These are phyloP conservation scores for Phanerodontia chrysosporium DNA, from an alignment of 768 basidiomycete genomes.

Conservation along the genomic window DNA sequence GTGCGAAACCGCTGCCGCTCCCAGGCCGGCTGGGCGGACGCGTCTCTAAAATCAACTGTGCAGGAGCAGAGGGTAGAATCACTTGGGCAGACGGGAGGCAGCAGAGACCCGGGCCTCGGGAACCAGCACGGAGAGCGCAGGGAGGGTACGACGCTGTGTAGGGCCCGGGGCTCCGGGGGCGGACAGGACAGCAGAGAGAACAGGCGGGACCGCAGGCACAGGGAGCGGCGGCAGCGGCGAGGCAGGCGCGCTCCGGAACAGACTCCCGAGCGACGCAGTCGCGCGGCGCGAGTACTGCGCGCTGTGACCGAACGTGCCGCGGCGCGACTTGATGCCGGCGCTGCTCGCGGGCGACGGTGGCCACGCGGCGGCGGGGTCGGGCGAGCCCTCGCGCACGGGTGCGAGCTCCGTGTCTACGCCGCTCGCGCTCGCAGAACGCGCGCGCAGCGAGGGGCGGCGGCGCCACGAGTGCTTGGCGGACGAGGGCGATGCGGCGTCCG, in stretches of 20 bases:
- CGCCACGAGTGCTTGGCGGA: not conserved
- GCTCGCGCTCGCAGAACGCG: not conserved
- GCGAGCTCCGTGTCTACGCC: not conserved
- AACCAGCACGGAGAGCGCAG: no score
- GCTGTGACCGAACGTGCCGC: slow-evolving; percentile 6
- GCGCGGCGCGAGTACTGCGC: not conserved
- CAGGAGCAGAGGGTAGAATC: not conserved
- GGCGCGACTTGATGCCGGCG: not conserved
- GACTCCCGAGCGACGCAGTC: not conserved
- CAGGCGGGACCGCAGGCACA: not conserved
- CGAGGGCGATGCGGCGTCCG: not conserved
- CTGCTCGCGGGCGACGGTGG: not conserved
- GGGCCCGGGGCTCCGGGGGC: no score
- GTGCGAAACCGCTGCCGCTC: not conserved
- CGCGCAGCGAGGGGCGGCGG: slow-evolving; percentile 3
- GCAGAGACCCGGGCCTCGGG: no score
- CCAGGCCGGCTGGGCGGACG: not conserved
- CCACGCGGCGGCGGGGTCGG: not conserved
- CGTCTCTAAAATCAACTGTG: no score
- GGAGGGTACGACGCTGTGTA: no score
- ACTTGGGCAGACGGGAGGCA: no score
- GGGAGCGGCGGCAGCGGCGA: slow-evolving; percentile 7
- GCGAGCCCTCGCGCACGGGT: slow-evolving; percentile 9
- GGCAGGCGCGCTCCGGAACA: not conserved
- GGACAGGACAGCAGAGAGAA: not conserved